Evolutionary conservation across 495 filamentous ascomycete genomes (phyloP).

Genomic region (Aspergillus nidulans): DNA sequence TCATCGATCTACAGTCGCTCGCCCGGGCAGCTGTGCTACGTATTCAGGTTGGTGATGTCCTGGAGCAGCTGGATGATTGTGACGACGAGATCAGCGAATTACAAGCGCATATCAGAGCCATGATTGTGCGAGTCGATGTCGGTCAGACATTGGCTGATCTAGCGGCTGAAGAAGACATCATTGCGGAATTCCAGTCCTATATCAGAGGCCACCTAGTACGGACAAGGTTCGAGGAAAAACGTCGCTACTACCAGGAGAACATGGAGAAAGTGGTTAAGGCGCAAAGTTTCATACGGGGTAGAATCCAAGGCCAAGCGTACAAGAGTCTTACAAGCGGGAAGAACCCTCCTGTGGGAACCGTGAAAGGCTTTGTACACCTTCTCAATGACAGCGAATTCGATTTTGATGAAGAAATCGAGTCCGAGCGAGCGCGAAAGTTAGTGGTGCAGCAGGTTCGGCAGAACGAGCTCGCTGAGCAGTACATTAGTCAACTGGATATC

Average conservation of each 20-base stretch:
- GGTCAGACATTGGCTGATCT: conserved; percentile 67
- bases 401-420: conserved; percentile 97
- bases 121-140: conserved; percentile 68
- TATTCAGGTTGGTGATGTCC: conserved; percentile 62
- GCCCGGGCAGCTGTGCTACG: conserved; percentile 72
- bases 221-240: conserved; percentile 73
- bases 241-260: conserved; percentile 84
- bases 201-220: conserved; percentile 72
- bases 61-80: conserved; percentile 72
- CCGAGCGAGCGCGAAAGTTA: conserved; percentile 84
- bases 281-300: conserved; percentile 90
- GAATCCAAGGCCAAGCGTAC: conserved; percentile 95
- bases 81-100: conserved; percentile 67
- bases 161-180: conserved; percentile 70
- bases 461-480: conserved; percentile 95
- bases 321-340: conserved; percentile 94
- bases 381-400: conserved; percentile 98
- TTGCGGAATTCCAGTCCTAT: conserved; percentile 70
- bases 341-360: conserved; percentile 91
- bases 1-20: conserved; percentile 66
- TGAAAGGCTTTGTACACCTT: conserved; percentile 96
- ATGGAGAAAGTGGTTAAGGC: conserved; percentile 99
- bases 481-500: conserved; percentile 96
- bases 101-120: conserved; percentile 72
- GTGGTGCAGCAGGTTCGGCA: conserved; percentile 96